A percentile compares a stretch with the other conserved stretches of the same genome.
Evolutionary conservation across 2,329 filamentous ascomycete species (phyloP).

Genomic region (Alternaria gansuensis): DNA sequence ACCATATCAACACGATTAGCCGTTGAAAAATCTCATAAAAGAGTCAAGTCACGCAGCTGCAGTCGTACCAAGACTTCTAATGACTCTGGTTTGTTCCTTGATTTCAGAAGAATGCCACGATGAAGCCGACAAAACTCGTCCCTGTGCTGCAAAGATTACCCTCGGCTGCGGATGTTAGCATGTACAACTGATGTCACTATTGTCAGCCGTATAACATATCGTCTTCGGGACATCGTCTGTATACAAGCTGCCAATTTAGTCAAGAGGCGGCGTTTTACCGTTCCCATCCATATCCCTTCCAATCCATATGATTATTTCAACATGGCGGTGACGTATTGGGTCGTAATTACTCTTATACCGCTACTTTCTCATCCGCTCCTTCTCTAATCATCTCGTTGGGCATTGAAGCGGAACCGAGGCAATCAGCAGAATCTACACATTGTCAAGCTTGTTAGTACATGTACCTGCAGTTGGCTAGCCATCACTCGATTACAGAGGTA

Average conservation of each 20-base stretch:
- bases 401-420: not conserved
- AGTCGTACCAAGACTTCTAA: not conserved
- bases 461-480: not conserved
- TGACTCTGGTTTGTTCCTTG: not conserved
- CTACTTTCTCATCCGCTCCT: not conserved
- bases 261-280: no score
- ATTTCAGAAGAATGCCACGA: not conserved
- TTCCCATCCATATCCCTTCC: no score
- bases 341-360: not conserved
- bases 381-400: not conserved
- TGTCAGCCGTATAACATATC: not conserved
- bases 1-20: not conserved
- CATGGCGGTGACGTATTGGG: not conserved
- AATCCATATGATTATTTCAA: not conserved
- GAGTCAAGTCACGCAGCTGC: not conserved
- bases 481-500: not conserved
- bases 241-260: not conserved
- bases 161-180: not conserved
- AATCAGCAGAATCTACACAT: not conserved
- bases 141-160: not conserved
- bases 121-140: not conserved
- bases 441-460: not conserved
- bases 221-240: not conserved
- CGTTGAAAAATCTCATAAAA: not conserved
- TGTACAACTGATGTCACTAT: not conserved